Evolutionary conservation across 495 filamentous ascomycete genomes (phyloP).

Genomic region (Umbilicaria muhlenbergii): DNA sequence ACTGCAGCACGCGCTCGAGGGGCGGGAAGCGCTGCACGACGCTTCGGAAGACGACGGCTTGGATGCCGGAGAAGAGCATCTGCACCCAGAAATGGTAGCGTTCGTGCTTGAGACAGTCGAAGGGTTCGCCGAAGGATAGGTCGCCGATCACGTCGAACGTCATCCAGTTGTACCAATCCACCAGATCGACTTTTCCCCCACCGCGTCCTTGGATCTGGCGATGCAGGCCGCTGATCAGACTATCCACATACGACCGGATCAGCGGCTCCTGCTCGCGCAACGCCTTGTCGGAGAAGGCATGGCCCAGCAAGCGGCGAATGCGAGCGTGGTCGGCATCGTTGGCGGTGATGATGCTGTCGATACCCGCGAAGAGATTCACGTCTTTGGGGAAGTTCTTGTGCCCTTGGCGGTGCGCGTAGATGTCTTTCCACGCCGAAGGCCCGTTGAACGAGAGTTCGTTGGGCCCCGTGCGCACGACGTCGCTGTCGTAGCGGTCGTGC

Average conservation of each 20-base stretch:
- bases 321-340: constrained; percentile 26
- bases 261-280: constrained; percentile 29
- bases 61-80: constrained; percentile 14
- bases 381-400: constrained; percentile 22
- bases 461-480: constrained; percentile 39
- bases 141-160: constrained; percentile 45
- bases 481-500: constrained; percentile 7
- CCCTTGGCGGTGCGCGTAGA: constrained; percentile 30
- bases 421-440: constrained; percentile 38
- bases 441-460: constrained; percentile 39
- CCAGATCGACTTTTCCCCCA: constrained; percentile 3
- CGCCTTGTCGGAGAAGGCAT: constrained; percentile 33
- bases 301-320: constrained; percentile 24
- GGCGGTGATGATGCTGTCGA: constrained; percentile 13
- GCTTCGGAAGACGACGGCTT: constrained; percentile 3
- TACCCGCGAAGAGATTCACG: not conserved
- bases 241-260: constrained; percentile 22
- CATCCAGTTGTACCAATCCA: constrained; percentile 20
- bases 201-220: not conserved
- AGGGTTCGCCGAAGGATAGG: constrained; percentile 35
- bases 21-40: constrained; percentile 1
- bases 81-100: constrained; percentile 30
- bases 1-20: not conserved
- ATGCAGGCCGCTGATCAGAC: constrained; percentile 16
- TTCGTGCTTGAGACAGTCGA: constrained; percentile 29